These are phyloP conservation scores for Planoprotostelium fungivorum DNA, from an alignment of 78 protist species.

Conservation along the genomic window DNA sequence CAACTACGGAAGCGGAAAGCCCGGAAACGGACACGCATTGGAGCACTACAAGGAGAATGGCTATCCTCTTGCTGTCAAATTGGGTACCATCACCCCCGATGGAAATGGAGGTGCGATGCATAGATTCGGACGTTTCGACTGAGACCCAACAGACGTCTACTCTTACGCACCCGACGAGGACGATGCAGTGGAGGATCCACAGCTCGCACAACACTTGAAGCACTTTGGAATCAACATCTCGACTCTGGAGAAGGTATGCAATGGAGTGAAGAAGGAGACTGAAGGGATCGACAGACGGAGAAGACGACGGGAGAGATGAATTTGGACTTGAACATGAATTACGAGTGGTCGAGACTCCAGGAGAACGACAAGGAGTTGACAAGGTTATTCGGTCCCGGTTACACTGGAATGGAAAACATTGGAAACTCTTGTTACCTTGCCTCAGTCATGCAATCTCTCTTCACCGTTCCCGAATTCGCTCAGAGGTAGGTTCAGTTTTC, in stretches of 20 bases:
- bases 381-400: constrained; percentile 81
- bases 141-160: constrained; percentile 18
- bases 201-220: constrained; percentile 77
- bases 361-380: constrained; percentile 73
- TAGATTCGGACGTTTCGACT: constrained; percentile 70
- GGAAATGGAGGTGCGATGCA: constrained; percentile 53
- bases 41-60: constrained; percentile 73
- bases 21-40: constrained; percentile 88
- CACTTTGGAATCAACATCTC: constrained; percentile 87
- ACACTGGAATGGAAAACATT: constrained; percentile 89
- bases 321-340: constrained; percentile 72
- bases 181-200: constrained; percentile 77
- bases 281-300: constrained; percentile 88
- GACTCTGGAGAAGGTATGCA: constrained; percentile 73
- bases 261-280: constrained; percentile 79
- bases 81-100: constrained; percentile 92
- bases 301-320: constrained; percentile 86
- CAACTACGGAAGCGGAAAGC: constrained; percentile 71
- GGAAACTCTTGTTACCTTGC: constrained; percentile 92
- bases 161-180: constrained; percentile 58
- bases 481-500: background rate
- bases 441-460: constrained; percentile 61
- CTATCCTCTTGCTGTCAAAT: constrained; percentile 88
- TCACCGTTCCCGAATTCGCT: constrained; percentile 15
- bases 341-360: constrained; percentile 66